Base-by-base conservation (phyloP, 2,329 filamentous ascomycete genomes). In the Fusarium camptoceras region DNA sequence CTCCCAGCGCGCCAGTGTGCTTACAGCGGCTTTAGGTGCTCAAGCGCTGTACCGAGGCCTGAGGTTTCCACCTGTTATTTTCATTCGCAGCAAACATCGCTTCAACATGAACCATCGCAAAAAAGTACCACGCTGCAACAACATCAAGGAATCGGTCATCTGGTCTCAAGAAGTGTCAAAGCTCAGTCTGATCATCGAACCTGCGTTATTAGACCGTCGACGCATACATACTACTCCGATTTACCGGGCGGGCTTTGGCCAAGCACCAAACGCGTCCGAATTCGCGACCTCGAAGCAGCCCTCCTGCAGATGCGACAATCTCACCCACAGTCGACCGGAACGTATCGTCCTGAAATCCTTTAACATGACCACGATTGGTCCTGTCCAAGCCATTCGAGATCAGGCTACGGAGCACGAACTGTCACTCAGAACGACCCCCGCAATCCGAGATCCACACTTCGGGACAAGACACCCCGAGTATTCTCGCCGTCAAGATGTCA, bases 391-490 rank as follows among this genome's bases (percentile, higher is more conserved):
- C n/a, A 53, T 42, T 31, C 16, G 8, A 46, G 30, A 41, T 28
- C 43, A 42, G 50, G 50, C 20, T 31, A 8, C n/a, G 0, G 18
- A 28, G 18, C 22, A 22, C 49, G 34, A 39, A 41, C 37, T 24
- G 20, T 56, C 43, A 61, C 20, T 41, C 24, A n/a, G 15, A 9
- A 12, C 14, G 15, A 66, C 63, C 62, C 63, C 63, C 63, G 30
- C 63, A 50, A 41, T n/a, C 24, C 22, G 1, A 11, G 55, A n/a
- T 41, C 62, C 63, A 61, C 48, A 66, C 12, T 61, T 66, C 63
- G 63, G 63, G 62, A 31, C n/a, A 66, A 66, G 63, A 66, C n/a
- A 61, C 22, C 31, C 63, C 63, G 63, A 66, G 39, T 20, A 43
- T 37, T 66, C 62, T 46, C 22, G 54, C 34, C 30, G 0, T 15